Evolutionary conservation across 2,329 filamentous ascomycete genomes (phyloP).

Genomic region (Epichloe elymi): DNA sequence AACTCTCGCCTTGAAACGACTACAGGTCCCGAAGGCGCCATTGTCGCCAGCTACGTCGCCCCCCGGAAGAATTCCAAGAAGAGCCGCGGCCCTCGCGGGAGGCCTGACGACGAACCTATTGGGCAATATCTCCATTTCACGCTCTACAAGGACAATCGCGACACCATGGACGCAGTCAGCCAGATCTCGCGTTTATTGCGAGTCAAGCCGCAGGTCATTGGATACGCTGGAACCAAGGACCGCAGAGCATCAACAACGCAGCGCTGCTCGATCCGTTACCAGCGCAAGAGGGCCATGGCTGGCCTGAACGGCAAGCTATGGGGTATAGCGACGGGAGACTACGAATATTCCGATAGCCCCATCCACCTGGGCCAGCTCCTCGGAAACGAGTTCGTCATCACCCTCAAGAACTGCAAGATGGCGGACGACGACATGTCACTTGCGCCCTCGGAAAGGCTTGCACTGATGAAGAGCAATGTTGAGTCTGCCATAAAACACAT

Average conservation of each 20-base stretch:
- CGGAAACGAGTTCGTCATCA: conserved; percentile 90
- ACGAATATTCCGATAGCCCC: conserved; percentile 57
- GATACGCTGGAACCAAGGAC: conserved; percentile 77
- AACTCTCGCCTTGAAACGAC: conserved; percentile 62
- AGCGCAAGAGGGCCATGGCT: conserved; percentile 45
- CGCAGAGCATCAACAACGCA: conserved; percentile 77
- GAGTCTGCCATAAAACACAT: conserved; percentile 53
- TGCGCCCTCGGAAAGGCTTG: conserved; percentile 16
- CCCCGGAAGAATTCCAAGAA: conserved; percentile 23
- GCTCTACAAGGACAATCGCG: conserved; percentile 91
- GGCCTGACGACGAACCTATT: conserved; percentile 22
- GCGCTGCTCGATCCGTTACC: conserved; percentile 52
- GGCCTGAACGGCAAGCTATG: conserved; percentile 49
- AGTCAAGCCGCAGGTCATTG: conserved; percentile 61
- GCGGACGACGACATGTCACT: conserved; percentile 20
- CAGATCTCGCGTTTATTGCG: conserved; percentile 64
- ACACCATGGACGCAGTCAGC: conserved; percentile 82
- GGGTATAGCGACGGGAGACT: conserved; percentile 63
- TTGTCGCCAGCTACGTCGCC: conserved; percentile 53
- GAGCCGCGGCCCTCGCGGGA: conserved; percentile 13
- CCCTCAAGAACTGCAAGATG: conserved; percentile 72
- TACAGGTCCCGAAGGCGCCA: conserved; percentile 45
- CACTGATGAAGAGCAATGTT: conserved; percentile 26
- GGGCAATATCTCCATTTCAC: conserved; percentile 83
- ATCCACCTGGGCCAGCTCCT: conserved; percentile 71